These are phyloP conservation scores for Pleurostoma richardsiae DNA, from an alignment of 2,329 filamentous ascomycete species.

Conservation along the genomic window DNA sequence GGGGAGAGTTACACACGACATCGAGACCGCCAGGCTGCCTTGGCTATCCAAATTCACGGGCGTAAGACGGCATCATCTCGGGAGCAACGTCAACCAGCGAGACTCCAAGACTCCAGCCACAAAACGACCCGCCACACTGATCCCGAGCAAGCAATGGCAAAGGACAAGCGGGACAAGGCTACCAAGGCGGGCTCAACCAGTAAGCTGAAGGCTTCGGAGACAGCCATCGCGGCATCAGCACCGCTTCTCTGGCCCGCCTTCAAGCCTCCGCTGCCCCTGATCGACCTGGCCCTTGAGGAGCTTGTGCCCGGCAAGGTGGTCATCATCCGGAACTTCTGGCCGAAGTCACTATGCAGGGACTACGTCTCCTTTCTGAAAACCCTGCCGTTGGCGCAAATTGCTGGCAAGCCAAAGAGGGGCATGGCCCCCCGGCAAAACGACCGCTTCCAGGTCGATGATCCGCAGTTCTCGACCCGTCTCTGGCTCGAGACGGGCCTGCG, in stretches of 20 bases:
- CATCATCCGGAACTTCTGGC: constrained; percentile 69
- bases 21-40: too few relatives aligned
- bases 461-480: constrained; percentile 65
- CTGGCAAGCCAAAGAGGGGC: constrained; percentile 70
- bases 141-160: constrained; percentile 1
- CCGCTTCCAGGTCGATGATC: constrained; percentile 77
- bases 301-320: constrained; percentile 61
- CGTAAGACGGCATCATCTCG: too few relatives aligned
- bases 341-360: constrained; percentile 65
- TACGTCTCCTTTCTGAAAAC: constrained; percentile 69
- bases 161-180: constrained; percentile 5
- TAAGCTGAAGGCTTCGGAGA: constrained; percentile 4
- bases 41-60: too few relatives aligned
- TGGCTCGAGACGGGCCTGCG: constrained; percentile 75
- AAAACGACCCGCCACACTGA: constrained; percentile 1
- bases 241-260: constrained; percentile 65
- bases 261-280: constrained; percentile 61
- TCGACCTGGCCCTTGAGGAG: constrained; percentile 56
- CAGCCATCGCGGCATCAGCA: constrained; percentile 13
- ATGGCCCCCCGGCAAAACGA: constrained; percentile 86
- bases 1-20: too few relatives aligned
- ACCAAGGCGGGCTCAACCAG: constrained; percentile 11
- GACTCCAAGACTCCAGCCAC: background rate
- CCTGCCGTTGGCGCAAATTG: constrained; percentile 71
- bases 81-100: too few relatives aligned